A percentile compares a stretch with the other conserved stretches of the same genome.
Conservation (phyloP, 208 protist genomes). For the Trypanosoma theileri region DNA sequence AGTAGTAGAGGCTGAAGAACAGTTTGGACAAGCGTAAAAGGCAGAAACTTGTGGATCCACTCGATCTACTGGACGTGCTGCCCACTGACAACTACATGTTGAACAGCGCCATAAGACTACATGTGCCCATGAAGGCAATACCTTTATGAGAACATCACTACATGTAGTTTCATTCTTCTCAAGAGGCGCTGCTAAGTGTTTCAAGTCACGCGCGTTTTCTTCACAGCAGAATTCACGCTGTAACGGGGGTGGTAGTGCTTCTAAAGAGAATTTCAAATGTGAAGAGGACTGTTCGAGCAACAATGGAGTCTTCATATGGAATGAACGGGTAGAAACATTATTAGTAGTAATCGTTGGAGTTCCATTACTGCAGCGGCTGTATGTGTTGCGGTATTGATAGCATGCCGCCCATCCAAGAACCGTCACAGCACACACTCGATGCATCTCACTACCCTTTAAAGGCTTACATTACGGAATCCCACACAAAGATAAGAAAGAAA, state of each 20-base stretch:
- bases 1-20: conserved; percentile 9
- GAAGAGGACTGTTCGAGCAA: not conserved
- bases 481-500: conserved; percentile 4
- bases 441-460: not conserved
- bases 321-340: not conserved
- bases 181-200: conserved; percentile 2
- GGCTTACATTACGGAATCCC: too few relatives aligned
- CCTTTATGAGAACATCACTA: conserved; percentile 17
- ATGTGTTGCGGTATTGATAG: not conserved
- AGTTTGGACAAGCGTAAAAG: conserved; percentile 48
- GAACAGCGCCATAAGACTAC: conserved; percentile 56
- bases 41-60: conserved; percentile 47
- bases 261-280: conserved; percentile 15
- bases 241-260: conserved; percentile 17
- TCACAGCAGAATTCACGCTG: conserved; percentile 24
- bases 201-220: conserved; percentile 26
- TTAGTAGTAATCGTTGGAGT: too few relatives aligned
- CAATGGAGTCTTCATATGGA: not conserved
- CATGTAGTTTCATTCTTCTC: not conserved
- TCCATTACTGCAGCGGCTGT: too few relatives aligned
- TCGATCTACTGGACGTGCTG: conserved; percentile 57
- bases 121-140: conserved; percentile 47
- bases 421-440: not conserved
- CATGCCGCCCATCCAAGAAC: conserved; percentile 1
- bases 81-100: conserved; percentile 44